Percentiles rank a stretch among this genome's conserved stretches.
phyloP scores from a whole-genome alignment of 352 stramenopile genomes.

The Phytophthora boehmeriae region DNA sequence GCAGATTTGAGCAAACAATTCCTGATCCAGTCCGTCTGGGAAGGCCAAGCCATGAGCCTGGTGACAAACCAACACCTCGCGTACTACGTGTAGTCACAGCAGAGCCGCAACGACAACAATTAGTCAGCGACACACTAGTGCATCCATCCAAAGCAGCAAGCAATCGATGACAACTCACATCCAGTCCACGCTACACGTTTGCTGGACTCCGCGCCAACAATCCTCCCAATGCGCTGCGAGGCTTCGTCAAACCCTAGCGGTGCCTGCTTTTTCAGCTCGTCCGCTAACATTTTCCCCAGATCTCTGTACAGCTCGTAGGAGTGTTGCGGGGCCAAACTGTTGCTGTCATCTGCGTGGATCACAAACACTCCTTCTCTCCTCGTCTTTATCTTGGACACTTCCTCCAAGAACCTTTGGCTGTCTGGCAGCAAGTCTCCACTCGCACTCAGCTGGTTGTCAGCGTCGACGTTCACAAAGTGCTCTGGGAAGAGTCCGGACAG shows the following conservation, averaged over 20 bases:
- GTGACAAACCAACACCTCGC: constrained; percentile 73
- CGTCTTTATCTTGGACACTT: neutral
- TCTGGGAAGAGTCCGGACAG: constrained; percentile 71
- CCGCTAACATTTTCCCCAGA: constrained; percentile 50
- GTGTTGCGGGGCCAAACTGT: constrained; percentile 61
- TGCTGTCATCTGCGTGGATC: constrained; percentile 58
- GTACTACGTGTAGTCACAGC: constrained; percentile 52
- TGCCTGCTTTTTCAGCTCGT: constrained; percentile 57
- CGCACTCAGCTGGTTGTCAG: constrained; percentile 8
- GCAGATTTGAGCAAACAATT: constrained; percentile 67
- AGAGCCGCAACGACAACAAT: neutral
- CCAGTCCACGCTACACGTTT: constrained; percentile 69
- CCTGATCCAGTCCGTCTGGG: constrained; percentile 54
- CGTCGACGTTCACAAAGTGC: constrained; percentile 36
- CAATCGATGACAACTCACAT: constrained; percentile 39
- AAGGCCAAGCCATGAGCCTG: constrained; percentile 65
- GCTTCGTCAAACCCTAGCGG: constrained; percentile 46
- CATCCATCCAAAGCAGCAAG: neutral
- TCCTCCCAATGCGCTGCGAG: constrained; percentile 43
- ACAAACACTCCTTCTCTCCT: constrained; percentile 22
- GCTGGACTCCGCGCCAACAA: constrained; percentile 43
- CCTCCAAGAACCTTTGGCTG: constrained; percentile 21
- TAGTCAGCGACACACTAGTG: constrained; percentile 9
- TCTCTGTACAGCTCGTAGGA: constrained; percentile 69
- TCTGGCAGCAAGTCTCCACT: constrained; percentile 12